These are phyloP conservation scores for Piper betle DNA, from an alignment of 164 flowering plant species.

Conservation along the genomic window DNA sequence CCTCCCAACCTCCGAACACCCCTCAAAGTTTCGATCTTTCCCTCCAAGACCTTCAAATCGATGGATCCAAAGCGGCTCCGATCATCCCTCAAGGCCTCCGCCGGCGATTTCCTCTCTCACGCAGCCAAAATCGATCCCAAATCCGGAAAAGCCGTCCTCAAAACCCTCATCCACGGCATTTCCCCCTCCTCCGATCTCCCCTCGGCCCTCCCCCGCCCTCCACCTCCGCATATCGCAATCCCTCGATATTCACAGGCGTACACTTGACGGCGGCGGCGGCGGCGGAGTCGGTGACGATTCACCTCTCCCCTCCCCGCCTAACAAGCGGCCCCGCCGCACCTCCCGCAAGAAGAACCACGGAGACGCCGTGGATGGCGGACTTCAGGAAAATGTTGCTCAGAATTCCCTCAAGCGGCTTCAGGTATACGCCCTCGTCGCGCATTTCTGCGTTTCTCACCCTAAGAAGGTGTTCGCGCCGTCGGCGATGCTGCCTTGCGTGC, in stretches of 20 bases:
- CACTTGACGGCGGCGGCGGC: slow-evolving; percentile 24
- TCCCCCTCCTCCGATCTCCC: slow-evolving; percentile 32
- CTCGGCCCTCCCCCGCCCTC: slow-evolving; percentile 40
- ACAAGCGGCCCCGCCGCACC: slow-evolving; percentile 55
- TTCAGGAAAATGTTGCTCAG: background rate
- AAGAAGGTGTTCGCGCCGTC: slow-evolving; percentile 24
- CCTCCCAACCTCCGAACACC: background rate
- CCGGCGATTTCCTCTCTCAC: slow-evolving; percentile 53
- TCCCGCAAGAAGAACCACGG: slow-evolving; percentile 15
- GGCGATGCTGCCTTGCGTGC: slow-evolving; percentile 42
- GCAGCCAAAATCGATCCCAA: slow-evolving; percentile 43
- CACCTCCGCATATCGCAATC: slow-evolving; percentile 32
- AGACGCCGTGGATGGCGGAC: background rate
- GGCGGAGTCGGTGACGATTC: no score
- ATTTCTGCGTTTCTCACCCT: slow-evolving; percentile 55
- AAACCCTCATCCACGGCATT: slow-evolving; percentile 45
- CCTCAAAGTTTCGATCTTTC: background rate
- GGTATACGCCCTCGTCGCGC: slow-evolving; percentile 30
- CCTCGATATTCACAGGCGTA: slow-evolving; percentile 26
- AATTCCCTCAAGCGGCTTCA: slow-evolving; percentile 27
- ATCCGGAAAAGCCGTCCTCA: slow-evolving; percentile 44
- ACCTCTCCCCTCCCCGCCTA: slow-evolving; percentile 46
- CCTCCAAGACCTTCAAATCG: background rate
- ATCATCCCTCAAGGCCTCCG: slow-evolving; percentile 45
- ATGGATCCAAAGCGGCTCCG: slow-evolving; percentile 73